phyloP scores from a whole-genome alignment of 768 basidiomycete genomes.

The Cyclocybe cylindracea region DNA sequence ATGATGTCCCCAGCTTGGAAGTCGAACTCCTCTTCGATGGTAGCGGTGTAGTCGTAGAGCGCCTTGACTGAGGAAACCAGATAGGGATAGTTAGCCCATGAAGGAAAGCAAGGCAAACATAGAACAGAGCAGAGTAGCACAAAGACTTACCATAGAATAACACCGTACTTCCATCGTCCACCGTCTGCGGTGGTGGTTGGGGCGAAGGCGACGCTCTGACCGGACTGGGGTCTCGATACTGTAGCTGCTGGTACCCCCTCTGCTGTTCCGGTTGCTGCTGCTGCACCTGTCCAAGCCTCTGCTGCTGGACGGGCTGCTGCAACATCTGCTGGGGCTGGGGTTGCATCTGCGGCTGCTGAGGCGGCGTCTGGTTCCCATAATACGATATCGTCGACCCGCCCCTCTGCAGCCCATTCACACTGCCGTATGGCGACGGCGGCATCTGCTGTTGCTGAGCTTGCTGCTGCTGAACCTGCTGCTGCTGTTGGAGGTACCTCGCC shows the following conservation, averaged over 20 bases:
- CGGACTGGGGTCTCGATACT: conserved; percentile 47
- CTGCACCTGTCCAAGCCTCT: conserved; percentile 27
- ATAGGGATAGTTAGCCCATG: background rate
- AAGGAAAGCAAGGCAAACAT: background rate
- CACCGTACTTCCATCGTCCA: conserved; percentile 80
- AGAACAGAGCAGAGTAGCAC: background rate
- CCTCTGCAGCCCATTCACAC: conserved; percentile 28
- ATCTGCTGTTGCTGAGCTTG: too few species aligned
- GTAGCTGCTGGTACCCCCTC: conserved; percentile 29
- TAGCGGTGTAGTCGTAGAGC: conserved; percentile 82
- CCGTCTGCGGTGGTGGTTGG: conserved; percentile 51
- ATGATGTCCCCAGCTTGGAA: conserved; percentile 96
- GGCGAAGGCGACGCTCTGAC: conserved; percentile 45
- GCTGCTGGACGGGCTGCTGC: conserved; percentile 20
- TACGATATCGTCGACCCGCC: conserved; percentile 25
- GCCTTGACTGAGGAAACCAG: conserved; percentile 66
- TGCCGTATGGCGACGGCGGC: conserved; percentile 15
- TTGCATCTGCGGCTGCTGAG: conserved; percentile 24
- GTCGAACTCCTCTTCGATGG: conserved; percentile 92
- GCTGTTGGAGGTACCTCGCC: conserved; percentile 21
- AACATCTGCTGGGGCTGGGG: conserved; percentile 17
- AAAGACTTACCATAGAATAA: conserved; percentile 80
- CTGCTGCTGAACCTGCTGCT: conserved; percentile 13
- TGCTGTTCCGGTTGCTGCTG: conserved; percentile 26
- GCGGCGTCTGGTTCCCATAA: conserved; percentile 29